Conservation (phyloP, 2,329 filamentous ascomycete genomes). For the Pseudocercospora crystallina region DNA sequence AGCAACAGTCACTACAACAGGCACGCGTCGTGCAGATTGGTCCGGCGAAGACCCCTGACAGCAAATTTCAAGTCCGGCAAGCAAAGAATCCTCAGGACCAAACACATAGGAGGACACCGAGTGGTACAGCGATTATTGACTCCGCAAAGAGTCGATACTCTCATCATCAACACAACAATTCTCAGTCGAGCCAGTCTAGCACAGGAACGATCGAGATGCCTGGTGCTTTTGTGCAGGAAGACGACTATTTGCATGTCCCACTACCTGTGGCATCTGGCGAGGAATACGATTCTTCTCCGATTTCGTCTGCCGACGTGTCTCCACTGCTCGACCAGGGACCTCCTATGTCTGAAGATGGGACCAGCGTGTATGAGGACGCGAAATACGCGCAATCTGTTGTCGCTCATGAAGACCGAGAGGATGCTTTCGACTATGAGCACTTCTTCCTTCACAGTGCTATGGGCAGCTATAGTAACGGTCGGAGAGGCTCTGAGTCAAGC, state of each 20-base stretch:
- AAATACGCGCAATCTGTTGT: constrained; percentile 31
- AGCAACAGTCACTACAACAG: constrained; percentile 8
- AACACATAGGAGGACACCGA: constrained; percentile 28
- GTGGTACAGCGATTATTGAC: constrained; percentile 26
- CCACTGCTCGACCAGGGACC: constrained; percentile 17
- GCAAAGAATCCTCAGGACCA: constrained; percentile 3
- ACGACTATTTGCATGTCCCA: constrained; percentile 25
- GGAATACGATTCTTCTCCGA: constrained; percentile 22
- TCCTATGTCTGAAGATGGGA: constrained; percentile 23
- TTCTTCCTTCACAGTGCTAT: constrained; percentile 93
- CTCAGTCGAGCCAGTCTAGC: constrained; percentile 15
- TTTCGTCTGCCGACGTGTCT: constrained; percentile 20
- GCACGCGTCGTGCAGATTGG: constrained; percentile 17
- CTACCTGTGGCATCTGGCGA: constrained; percentile 12
- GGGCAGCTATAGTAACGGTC: constrained; percentile 66
- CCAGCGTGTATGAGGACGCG: constrained; percentile 49
- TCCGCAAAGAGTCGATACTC: constrained; percentile 28
- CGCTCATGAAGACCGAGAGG: constrained; percentile 85
- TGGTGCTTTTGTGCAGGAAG: constrained; percentile 1
- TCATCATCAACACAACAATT: constrained; percentile 25
- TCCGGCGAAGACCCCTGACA: constrained; percentile 13
- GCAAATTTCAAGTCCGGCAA: constrained; percentile 15
- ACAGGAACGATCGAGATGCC: constrained; percentile 7
- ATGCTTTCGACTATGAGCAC: constrained; percentile 94
- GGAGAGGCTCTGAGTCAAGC: constrained; percentile 24